These are phyloP conservation scores for Colletotrichum falcatum DNA, from an alignment of 2,329 filamentous ascomycete species.

Conservation along the genomic window DNA sequence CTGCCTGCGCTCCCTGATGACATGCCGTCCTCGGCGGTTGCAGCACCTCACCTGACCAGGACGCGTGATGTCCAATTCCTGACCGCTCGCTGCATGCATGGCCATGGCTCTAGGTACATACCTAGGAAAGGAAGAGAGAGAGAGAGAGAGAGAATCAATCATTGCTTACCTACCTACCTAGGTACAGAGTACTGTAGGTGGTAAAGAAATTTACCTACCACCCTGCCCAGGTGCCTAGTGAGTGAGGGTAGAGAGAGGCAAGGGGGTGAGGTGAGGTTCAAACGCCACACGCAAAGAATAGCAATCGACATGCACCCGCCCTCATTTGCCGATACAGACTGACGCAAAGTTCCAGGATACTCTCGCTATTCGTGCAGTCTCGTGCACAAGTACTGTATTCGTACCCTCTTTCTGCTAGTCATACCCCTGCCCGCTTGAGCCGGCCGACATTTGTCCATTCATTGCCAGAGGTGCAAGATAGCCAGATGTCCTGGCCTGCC, in stretches of 20 bases:
- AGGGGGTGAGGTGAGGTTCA: background rate
- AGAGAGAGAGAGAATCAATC: too few relatives aligned
- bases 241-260: background rate
- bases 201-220: too few relatives aligned
- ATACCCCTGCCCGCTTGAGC: conserved; percentile 46
- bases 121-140: too few relatives aligned
- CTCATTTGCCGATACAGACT: conserved; percentile 24
- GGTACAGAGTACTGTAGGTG: background rate
- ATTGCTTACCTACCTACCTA: background rate
- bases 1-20: conserved; percentile 42
- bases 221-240: too few relatives aligned
- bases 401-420: conserved; percentile 25
- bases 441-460: conserved; percentile 46
- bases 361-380: too few relatives aligned
- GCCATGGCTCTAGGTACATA: conserved; percentile 12
- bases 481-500: conserved; percentile 25
- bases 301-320: conserved; percentile 22
- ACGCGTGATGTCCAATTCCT: conserved; percentile 42
- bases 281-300: conserved; percentile 42
- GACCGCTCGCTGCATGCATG: conserved; percentile 45
- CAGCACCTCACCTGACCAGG: conserved; percentile 47
- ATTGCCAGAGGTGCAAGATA: conserved; percentile 37
- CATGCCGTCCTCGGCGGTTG: conserved; percentile 41
- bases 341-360: too few relatives aligned
- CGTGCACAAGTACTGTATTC: too few relatives aligned